These are phyloP conservation scores for Collybiopsis confluens DNA, from an alignment of 768 basidiomycete genomes.

Conservation along the genomic window DNA sequence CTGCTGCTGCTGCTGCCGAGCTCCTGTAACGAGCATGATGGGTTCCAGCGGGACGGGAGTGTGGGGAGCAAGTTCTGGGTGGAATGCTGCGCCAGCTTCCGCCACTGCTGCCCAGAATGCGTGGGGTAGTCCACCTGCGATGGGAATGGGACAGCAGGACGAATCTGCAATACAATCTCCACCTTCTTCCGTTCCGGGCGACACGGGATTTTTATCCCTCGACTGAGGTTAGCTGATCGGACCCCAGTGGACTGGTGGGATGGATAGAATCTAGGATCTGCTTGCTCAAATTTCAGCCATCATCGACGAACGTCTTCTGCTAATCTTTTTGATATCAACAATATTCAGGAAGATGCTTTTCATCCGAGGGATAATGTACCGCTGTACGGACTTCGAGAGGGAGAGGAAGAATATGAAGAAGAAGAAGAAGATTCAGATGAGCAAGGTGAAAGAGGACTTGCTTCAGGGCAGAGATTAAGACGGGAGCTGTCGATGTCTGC, in stretches of 20 bases:
- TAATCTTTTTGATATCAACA: background rate
- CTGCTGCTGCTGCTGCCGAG: conserved; percentile 20
- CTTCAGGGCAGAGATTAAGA: too few species aligned
- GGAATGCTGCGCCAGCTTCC: conserved; percentile 34
- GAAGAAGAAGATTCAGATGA: too few species aligned
- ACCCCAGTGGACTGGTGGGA: conserved; percentile 4
- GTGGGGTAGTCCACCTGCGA: conserved; percentile 30
- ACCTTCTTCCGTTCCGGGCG: background rate
- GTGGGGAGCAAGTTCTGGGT: conserved; percentile 69
- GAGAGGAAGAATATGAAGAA: too few species aligned
- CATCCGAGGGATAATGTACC: too few species aligned
- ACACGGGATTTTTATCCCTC: conserved; percentile 1
- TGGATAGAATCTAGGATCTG: background rate
- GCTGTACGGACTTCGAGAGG: too few species aligned
- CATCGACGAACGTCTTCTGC: background rate
- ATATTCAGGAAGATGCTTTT: background rate
- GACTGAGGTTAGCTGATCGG: background rate
- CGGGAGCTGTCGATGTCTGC: too few species aligned
- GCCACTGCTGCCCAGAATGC: conserved; percentile 37
- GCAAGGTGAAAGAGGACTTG: too few species aligned
- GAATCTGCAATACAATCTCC: background rate
- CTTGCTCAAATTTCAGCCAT: background rate
- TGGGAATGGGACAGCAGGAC: conserved; percentile 8
- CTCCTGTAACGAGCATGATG: conserved; percentile 45
- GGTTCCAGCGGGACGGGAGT: conserved; percentile 48